Percentiles rank a stretch among this genome's conserved stretches.
Evolutionary conservation across 2,329 filamentous ascomycete genomes (phyloP).

Genomic region (Fusarium chuoi): DNA sequence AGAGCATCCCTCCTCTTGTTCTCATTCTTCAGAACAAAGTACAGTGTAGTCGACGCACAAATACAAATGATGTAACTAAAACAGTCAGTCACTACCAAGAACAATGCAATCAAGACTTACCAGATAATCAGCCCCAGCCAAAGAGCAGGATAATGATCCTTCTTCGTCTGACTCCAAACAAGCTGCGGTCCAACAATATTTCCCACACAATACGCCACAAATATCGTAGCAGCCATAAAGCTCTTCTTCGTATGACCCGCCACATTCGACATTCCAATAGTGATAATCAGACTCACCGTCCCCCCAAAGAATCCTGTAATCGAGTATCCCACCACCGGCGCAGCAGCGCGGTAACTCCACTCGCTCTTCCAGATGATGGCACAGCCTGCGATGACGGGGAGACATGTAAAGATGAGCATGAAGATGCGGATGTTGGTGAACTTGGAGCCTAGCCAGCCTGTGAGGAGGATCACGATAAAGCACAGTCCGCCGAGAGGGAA

Average conservation of each 20-base stretch:
- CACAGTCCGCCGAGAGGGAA: constrained; percentile 79
- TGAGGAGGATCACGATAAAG: constrained; percentile 71
- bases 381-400: constrained; percentile 80
- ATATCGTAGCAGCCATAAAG: constrained; percentile 78
- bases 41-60: constrained; percentile 63
- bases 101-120: constrained; percentile 44
- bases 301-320: constrained; percentile 79
- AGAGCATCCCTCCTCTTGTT: constrained; percentile 63
- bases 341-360: constrained; percentile 72
- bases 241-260: constrained; percentile 83
- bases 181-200: constrained; percentile 82
- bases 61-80: constrained; percentile 75
- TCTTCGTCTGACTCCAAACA: constrained; percentile 72
- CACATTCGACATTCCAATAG: constrained; percentile 71
- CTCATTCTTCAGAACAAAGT: constrained; percentile 67
- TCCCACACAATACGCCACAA: constrained; percentile 79
- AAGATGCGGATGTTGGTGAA: constrained; percentile 72
- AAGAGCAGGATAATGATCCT: constrained; percentile 74
- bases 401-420: constrained; percentile 72
- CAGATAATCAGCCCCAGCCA: constrained; percentile 75
- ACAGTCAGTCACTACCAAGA: not conserved
- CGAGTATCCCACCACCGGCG: constrained; percentile 76
- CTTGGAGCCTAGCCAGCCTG: constrained; percentile 70
- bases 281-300: constrained; percentile 69
- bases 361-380: constrained; percentile 77